phyloP scores from a whole-genome alignment of 176 grass and related monocot species.

The Triticum timopheevii region DNA sequence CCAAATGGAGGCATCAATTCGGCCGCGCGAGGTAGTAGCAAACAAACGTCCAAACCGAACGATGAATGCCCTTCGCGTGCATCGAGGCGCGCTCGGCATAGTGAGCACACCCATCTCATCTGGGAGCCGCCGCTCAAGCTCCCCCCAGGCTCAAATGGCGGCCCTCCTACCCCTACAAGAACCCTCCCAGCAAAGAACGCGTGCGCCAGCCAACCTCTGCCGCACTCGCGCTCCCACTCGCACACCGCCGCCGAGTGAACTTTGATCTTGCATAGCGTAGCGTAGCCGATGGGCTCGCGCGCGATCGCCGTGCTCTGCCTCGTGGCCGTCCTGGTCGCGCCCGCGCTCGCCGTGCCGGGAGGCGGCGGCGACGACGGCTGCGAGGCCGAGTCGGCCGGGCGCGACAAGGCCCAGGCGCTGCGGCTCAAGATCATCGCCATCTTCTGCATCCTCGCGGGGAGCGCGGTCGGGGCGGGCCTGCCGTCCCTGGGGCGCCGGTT shows the following conservation, averaged over 20 bases:
- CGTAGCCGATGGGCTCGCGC: not conserved
- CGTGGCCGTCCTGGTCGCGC: not conserved
- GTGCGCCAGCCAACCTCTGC: not conserved
- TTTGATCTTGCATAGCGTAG: not conserved
- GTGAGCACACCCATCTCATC: not conserved
- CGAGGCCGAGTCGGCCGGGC: slow-evolving; percentile 13
- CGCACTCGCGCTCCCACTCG: not conserved
- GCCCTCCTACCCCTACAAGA: not conserved
- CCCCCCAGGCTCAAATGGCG: not conserved
- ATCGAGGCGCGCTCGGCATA: not conserved
- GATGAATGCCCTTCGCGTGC: not conserved
- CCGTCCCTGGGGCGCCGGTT: slow-evolving; percentile 47
- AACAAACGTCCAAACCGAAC: not conserved
- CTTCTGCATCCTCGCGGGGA: slow-evolving; percentile 56
- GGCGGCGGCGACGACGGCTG: slow-evolving; percentile 43
- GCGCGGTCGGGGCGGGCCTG: slow-evolving; percentile 39
- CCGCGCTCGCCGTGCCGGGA: not conserved
- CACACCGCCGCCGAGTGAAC: not conserved
- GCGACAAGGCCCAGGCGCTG: slow-evolving; percentile 49
- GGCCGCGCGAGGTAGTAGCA: not conserved
- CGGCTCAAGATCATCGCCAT: slow-evolving; percentile 58
- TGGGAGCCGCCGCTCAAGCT: not conserved
- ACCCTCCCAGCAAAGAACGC: not conserved
- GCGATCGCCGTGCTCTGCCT: not conserved
- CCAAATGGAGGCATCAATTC: not conserved